Percentiles rank a stretch among this genome's conserved stretches.
phyloP scores from a whole-genome alignment of 2,329 filamentous ascomycete species.

The Beauveria sp. region DNA sequence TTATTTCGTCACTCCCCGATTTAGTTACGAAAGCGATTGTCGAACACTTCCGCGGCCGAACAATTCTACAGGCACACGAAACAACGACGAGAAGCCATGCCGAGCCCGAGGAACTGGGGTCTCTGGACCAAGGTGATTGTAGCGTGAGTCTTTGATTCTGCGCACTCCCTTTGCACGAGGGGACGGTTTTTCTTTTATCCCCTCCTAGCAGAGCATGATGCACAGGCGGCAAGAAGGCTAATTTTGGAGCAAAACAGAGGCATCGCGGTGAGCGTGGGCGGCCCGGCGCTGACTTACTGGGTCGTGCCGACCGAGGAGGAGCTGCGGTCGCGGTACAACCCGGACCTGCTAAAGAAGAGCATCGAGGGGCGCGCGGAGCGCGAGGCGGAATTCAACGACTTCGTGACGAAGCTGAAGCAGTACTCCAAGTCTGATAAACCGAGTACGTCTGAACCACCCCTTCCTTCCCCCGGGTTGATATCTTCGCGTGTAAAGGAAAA shows the following conservation, averaged over 20 bases:
- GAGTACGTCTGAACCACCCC: constrained; percentile 48
- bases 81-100: constrained; percentile 33
- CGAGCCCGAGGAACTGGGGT: constrained; percentile 39
- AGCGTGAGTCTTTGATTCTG: constrained; percentile 44
- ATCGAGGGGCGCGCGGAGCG: constrained; percentile 69
- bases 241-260: constrained; percentile 45
- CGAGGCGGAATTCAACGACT: constrained; percentile 83
- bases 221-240: constrained; percentile 10
- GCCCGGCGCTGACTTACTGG: constrained; percentile 75
- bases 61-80: neutral
- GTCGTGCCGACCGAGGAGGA: constrained; percentile 83
- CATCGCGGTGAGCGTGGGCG: constrained; percentile 65
- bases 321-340: constrained; percentile 85
- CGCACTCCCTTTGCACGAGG: no score
- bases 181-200: no score
- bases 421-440: constrained; percentile 87
- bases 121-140: constrained; percentile 63
- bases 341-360: constrained; percentile 82
- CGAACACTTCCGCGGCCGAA: neutral
- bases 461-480: no score
- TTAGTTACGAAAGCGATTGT: neutral
- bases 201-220: no score
- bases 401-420: constrained; percentile 75
- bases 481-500: no score
- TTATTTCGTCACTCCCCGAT: neutral